Conservation (phyloP, 106 monocot genomes). For the Iris macrosiphon region DNA sequence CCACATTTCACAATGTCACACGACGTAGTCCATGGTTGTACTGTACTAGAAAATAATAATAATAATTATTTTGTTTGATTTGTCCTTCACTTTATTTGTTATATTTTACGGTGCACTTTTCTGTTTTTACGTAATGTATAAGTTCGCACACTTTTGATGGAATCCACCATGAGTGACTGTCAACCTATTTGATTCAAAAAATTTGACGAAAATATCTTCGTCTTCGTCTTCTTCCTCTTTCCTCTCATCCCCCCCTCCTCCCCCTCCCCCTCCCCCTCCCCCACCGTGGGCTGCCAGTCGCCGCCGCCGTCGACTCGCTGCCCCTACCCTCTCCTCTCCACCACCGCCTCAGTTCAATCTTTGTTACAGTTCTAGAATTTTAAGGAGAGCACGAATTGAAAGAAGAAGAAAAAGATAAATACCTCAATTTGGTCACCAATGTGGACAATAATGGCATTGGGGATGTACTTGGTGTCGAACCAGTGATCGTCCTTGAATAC, state of each 20-base stretch:
- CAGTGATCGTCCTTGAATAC: slow-evolving; percentile 68
- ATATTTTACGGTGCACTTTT: slow-evolving; percentile 37
- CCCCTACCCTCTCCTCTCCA: too few species aligned
- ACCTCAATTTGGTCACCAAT: slow-evolving; percentile 90
- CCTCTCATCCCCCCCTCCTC: too few species aligned
- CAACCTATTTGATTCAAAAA: too few species aligned
- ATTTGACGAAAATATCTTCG: too few species aligned
- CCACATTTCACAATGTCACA: neutral
- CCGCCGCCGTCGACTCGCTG: too few species aligned
- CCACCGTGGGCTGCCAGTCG: slow-evolving; percentile 25
- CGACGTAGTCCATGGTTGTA: slow-evolving; percentile 50
- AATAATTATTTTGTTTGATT: too few species aligned
- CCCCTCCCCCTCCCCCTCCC: slow-evolving; percentile 38
- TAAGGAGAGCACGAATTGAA: neutral
- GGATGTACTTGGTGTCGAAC: slow-evolving; percentile 53
- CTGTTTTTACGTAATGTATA: slow-evolving; percentile 31
- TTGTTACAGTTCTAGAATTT: slow-evolving; percentile 10
- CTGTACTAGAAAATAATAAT: slow-evolving; percentile 60
- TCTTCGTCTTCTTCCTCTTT: too few species aligned
- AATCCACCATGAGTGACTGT: too few species aligned
- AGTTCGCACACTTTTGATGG: too few species aligned
- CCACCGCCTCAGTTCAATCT: too few species aligned
- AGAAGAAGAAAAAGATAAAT: neutral
- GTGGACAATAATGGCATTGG: slow-evolving; percentile 63
- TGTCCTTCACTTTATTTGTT: too few species aligned